Evolutionary conservation across 768 basidiomycete species (phyloP).

Genomic region (Terana coerulea): DNA sequence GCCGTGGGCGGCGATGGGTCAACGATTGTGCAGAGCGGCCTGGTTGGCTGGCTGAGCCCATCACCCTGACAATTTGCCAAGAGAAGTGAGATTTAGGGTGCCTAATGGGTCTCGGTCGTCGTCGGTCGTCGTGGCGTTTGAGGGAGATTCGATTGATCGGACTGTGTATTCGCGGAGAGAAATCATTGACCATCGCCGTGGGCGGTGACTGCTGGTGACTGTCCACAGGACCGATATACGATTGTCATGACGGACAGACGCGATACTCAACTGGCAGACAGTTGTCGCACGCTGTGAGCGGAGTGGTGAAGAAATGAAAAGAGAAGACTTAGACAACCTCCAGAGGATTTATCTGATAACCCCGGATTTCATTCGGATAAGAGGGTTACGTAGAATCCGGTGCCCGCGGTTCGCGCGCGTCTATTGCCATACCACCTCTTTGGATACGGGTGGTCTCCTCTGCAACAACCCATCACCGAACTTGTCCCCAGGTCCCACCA

Average conservation of each 20-base stretch:
- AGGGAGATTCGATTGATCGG: background rate
- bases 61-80: background rate
- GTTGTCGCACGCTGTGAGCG: background rate
- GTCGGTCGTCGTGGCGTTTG: background rate
- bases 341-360: too few relatives aligned
- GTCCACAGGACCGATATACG: background rate
- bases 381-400: background rate
- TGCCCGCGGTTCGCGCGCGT: background rate
- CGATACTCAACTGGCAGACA: background rate
- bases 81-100: constrained; percentile 1
- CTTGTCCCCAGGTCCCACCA: background rate
- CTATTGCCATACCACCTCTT: background rate
- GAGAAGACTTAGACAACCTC: constrained; percentile 1
- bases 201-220: too few relatives aligned
- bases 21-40: too few relatives aligned
- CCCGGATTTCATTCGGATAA: too few relatives aligned
- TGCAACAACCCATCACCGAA: background rate
- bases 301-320: background rate
- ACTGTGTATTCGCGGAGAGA: background rate
- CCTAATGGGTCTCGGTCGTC: background rate
- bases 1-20: too few relatives aligned
- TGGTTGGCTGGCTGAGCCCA: background rate
- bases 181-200: too few relatives aligned
- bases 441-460: background rate
- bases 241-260: background rate